Percentiles rank a stretch among this genome's conserved stretches.
phyloP scores from a whole-genome alignment of 148 eudicot genomes.

The Dianthus caryophyllus region DNA sequence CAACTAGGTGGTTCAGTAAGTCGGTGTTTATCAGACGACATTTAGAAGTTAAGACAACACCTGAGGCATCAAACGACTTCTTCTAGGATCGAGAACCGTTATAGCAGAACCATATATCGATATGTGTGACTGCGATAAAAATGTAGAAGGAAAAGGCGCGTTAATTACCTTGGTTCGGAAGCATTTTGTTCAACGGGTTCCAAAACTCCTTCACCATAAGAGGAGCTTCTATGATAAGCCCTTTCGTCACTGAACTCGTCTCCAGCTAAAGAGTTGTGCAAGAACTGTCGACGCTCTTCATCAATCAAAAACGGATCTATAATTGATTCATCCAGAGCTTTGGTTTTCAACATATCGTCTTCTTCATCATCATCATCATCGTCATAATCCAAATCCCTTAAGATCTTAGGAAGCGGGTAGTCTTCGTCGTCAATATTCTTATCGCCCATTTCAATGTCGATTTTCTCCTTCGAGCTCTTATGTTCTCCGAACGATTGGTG shows the following conservation, averaged over 20 bases:
- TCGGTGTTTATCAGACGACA: not conserved
- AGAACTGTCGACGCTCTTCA: conserved; percentile 33
- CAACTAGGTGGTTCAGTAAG: not conserved
- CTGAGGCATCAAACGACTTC: not conserved
- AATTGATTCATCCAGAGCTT: conserved; percentile 38
- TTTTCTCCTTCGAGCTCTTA: conserved; percentile 64
- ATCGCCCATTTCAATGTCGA: conserved; percentile 66
- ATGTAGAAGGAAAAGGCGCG: too few relatives aligned
- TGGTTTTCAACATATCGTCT: conserved; percentile 46
- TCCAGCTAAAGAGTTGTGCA: conserved; percentile 39
- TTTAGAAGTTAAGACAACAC: not conserved
- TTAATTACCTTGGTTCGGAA: conserved; percentile 33
- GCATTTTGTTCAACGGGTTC: conserved; percentile 11
- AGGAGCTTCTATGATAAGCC: conserved; percentile 28
- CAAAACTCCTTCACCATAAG: conserved; percentile 14
- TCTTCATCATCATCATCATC: conserved; percentile 60
- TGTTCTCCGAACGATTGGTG: conserved; percentile 30
- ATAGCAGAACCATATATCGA: not conserved
- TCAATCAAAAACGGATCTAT: conserved; percentile 31
- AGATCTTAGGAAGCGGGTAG: conserved; percentile 66
- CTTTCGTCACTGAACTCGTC: conserved; percentile 37
- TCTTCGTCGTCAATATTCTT: conserved; percentile 37
- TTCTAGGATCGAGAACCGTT: not conserved
- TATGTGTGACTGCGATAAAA: too few relatives aligned
- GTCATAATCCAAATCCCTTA: conserved; percentile 65